These are phyloP conservation scores for Cerioporus squamosus DNA, from an alignment of 1,284 basidiomycete species.

Conservation along the genomic window DNA sequence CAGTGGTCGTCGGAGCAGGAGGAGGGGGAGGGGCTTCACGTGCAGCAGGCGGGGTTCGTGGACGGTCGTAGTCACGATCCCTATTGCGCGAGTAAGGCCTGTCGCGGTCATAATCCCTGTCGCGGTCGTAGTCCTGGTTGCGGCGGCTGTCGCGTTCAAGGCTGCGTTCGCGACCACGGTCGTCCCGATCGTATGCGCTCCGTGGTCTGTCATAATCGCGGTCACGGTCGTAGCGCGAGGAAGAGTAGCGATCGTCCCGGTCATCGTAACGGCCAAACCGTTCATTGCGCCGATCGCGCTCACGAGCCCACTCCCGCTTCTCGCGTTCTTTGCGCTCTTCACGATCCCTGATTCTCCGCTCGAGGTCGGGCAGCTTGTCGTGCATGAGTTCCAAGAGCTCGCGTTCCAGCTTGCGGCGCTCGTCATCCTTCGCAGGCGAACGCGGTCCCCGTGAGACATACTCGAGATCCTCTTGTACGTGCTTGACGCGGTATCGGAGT, in stretches of 20 bases:
- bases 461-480: conserved; percentile 94
- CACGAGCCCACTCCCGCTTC: conserved; percentile 77
- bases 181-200: conserved; percentile 42
- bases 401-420: conserved; percentile 86
- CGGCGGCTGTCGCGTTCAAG: not conserved
- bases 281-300: conserved; percentile 88
- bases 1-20: conserved; percentile 45
- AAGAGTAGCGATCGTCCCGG: conserved; percentile 38
- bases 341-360: conserved; percentile 82
- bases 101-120: conserved; percentile 37
- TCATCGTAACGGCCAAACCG: conserved; percentile 73
- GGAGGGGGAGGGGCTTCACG: conserved; percentile 56
- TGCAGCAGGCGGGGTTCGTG: conserved; percentile 53
- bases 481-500: conserved; percentile 83
- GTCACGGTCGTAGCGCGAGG: conserved; percentile 42
- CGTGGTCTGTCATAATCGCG: conserved; percentile 44
- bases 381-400: conserved; percentile 90
- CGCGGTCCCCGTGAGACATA: conserved; percentile 84
- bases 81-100: conserved; percentile 31
- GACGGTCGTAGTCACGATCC: conserved; percentile 48
- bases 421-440: conserved; percentile 80
- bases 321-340: conserved; percentile 81
- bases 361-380: conserved; percentile 90
- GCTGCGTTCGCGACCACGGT: conserved; percentile 28
- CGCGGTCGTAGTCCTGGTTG: conserved; percentile 22